Conservation (phyloP, 179 eudicot genomes). For the Patellifolia procumbens region DNA sequence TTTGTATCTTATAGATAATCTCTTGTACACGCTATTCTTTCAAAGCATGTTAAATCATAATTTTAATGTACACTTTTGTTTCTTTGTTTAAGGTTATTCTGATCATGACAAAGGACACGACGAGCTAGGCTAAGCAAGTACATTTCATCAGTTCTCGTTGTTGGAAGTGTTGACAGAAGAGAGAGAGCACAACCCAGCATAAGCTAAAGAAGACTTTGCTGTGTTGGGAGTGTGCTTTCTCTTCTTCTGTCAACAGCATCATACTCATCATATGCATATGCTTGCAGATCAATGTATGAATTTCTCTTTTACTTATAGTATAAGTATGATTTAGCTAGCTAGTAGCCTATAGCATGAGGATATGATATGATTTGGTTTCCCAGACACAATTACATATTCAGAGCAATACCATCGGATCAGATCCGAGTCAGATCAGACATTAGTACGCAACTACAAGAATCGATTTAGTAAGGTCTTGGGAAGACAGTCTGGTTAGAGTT, state of each 20-base stretch:
- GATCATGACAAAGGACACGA: neutral
- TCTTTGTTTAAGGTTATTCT: neutral
- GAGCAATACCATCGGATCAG: no score
- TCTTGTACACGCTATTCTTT: no score
- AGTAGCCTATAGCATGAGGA: no score
- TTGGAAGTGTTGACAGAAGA: constrained; percentile 47
- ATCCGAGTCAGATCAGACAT: no score
- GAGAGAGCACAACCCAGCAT: constrained; percentile 49
- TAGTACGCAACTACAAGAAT: no score
- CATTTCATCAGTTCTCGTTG: neutral
- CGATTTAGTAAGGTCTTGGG: no score
- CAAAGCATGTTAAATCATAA: neutral
- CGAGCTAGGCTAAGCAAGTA: neutral
- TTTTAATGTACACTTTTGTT: neutral
- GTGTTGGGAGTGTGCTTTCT: constrained; percentile 46
- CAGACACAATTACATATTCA: no score
- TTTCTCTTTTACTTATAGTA: neutral
- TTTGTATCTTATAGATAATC: no score
- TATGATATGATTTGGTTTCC: no score
- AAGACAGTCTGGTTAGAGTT: no score
- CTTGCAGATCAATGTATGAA: neutral
- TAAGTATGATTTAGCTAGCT: no score
- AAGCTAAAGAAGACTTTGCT: constrained; percentile 29
- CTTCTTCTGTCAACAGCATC: constrained; percentile 42
- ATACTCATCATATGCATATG: neutral